These are phyloP conservation scores for Zea luxurians DNA, from an alignment of 176 grass and related monocot species.

Conservation along the genomic window DNA sequence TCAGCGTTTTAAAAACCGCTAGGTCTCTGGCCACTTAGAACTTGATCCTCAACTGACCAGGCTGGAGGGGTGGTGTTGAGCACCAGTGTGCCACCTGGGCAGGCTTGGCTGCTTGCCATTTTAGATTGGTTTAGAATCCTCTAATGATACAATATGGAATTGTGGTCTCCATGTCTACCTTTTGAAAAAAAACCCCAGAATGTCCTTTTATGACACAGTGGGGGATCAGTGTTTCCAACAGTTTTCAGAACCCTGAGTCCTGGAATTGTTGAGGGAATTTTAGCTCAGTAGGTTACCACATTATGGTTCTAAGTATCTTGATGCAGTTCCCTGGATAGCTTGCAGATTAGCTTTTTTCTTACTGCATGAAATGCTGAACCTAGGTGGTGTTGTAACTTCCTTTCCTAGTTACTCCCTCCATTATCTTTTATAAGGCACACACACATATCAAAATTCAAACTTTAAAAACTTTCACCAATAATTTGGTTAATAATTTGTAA, in stretches of 20 bases:
- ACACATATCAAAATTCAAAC: neutral
- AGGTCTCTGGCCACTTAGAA: no score
- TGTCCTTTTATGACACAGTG: slow-evolving; percentile 9
- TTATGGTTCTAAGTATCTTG: slow-evolving; percentile 13
- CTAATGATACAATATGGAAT: slow-evolving; percentile 1
- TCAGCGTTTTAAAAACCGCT: neutral
- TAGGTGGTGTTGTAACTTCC: slow-evolving; percentile 18
- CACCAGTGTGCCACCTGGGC: neutral
- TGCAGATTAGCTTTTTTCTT: neutral
- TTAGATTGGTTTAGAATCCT: neutral
- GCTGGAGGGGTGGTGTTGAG: neutral
- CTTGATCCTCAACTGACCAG: neutral
- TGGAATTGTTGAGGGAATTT: neutral
- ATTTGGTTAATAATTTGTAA: neutral
- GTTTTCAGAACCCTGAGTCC: neutral
- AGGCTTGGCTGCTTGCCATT: neutral
- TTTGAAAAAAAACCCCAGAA: neutral
- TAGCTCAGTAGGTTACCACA: neutral
- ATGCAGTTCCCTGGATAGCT: slow-evolving; percentile 8
- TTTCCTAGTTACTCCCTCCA: slow-evolving; percentile 3
- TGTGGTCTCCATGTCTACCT: neutral
- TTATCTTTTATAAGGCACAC: neutral
- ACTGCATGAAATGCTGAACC: neutral
- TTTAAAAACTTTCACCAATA: neutral
- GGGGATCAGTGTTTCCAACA: neutral